Evolutionary conservation across 2,329 filamentous ascomycete genomes (phyloP).

Genomic region (Fusarium nelsonii): DNA sequence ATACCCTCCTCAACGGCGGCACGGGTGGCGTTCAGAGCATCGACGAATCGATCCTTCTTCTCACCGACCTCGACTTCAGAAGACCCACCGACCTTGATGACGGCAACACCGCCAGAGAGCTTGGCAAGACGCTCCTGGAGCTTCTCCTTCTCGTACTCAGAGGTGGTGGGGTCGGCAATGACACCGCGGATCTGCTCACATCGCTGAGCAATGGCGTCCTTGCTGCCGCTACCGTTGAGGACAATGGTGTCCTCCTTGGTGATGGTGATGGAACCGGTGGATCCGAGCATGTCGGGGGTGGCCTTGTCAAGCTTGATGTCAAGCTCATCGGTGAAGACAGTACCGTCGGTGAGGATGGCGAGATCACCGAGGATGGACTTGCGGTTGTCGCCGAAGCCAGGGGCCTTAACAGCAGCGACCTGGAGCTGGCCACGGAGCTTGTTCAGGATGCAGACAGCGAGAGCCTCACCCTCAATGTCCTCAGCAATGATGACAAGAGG

Average conservation of each 20-base stretch:
- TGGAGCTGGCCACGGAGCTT: constrained; percentile 99
- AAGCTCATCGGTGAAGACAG: constrained; percentile 97
- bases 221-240: constrained; percentile 95
- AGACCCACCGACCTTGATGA: constrained; percentile 98
- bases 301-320: constrained; percentile 99
- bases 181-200: constrained; percentile 99
- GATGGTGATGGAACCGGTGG: constrained; percentile 98
- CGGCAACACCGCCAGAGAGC: constrained; percentile 97
- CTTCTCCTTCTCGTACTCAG: constrained; percentile 99
- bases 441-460: constrained; percentile 99
- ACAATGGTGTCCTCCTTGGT: constrained; percentile 99
- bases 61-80: constrained; percentile 99
- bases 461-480: constrained; percentile 98
- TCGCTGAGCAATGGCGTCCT: constrained; percentile 92
- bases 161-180: constrained; percentile 92
- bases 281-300: constrained; percentile 94
- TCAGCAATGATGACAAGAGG: constrained; percentile 98
- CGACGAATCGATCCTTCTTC: constrained; percentile 99
- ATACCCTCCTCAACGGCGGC: constrained; percentile 99
- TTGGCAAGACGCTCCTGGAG: constrained; percentile 99
- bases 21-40: constrained; percentile 97
- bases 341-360: constrained; percentile 94
- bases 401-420: constrained; percentile 98
- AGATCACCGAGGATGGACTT: constrained; percentile 99
- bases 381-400: constrained; percentile 99